Evolutionary conservation across 805 yeast genomes (phyloP), one percentile per base, ranked within the genome.

Genomic region (Ogataea dorogensis): DNA sequence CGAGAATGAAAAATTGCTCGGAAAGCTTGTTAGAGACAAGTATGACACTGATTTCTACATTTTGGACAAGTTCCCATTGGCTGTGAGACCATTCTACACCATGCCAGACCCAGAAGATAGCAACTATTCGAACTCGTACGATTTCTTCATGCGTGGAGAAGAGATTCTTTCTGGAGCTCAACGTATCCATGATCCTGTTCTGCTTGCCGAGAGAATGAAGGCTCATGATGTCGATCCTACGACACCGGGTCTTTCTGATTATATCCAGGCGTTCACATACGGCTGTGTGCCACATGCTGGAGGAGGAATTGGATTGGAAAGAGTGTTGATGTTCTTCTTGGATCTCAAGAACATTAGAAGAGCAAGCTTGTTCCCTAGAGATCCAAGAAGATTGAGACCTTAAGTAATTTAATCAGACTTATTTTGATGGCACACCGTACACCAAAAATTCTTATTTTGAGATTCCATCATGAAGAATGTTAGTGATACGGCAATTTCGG

Each of bases 201-300:
- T 93, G 54, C 77, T 93, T 56, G 73, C 68, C 53, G 76, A 84
- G 67, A 80, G 98, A 70, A 79, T 93, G 84, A 70, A 63, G 31
- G 83, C 73, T 24, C 95, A 84, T 56, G 98, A 77, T 17, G 79
- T 93, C 38, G 86, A 86, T 59, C 86, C 95, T 41, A 68, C 69
- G 42, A 74, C 75, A 42, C 85, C 86, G 21, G 98, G 98, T 47
- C 68, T 91, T 53, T 74, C 75, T 59, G 98, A 93, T 60, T 93
- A 93, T 67, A 81, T 86, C 41, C 91, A 91, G 46, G 94, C 96
- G 12, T 93, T 93, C 72, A 69, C 77, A 30, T 91, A 82, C 60
- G 99, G 98, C 13, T 91, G 97, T 73, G 83, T 96, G 47, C 98
- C 99, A 32, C 99, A 93, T 58, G 99, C 96, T 22, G 99, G 99